Base-by-base conservation (phyloP, 2,329 filamentous ascomycete species). In the Penicillium sp. region DNA sequence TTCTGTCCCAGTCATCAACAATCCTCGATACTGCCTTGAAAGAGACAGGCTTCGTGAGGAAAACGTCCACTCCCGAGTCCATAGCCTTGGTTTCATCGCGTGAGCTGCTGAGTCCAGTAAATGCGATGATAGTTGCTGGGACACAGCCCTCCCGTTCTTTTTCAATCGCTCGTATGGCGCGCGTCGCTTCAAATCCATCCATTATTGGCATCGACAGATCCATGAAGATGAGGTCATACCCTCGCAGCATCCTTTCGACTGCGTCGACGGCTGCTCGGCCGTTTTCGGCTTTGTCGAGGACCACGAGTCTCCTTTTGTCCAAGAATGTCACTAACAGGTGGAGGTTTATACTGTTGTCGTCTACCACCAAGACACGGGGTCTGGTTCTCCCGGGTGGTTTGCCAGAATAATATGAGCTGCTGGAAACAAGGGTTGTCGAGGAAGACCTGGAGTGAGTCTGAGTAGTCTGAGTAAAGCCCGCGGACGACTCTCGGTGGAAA, bases 161-260 rank as follows among this genome's bases (percentile, higher is more conserved):
- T 30, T 58, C 55, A 3, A 56, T 38, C 7, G 34, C 42, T 33
- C 74, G 70, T 41, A 77, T 76, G 16, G 65, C 64, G 4, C 71
- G 66, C 2, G 74, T 74, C 1, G 74, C 70, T 54, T 73, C 68
- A 46, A 75, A 73, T 3, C 74, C 74, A 50, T 75, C 67, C 71
- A 75, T 73, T 4, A 74, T 63, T 0, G 73, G 73, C 73, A 76
- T 76, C 4, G 67, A 70, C 29, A 75, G 72, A 43, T 76, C 70
- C 72, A 75, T 75, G 49, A 75, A 73, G 47, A 75, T 69, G 33
- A 72, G 63, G 49, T 74, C 68, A 44, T 70, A 71, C 10, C 65
- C 64, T 19, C 62, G 55, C 29, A 51, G 27, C 28, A 60, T 47
- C 36, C 46, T 50, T 48, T 69, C 61, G n/a, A 62, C 64, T 2